phyloP scores from a whole-genome alignment of 2,329 filamentous ascomycete species.

The Epichloe amarillans region DNA sequence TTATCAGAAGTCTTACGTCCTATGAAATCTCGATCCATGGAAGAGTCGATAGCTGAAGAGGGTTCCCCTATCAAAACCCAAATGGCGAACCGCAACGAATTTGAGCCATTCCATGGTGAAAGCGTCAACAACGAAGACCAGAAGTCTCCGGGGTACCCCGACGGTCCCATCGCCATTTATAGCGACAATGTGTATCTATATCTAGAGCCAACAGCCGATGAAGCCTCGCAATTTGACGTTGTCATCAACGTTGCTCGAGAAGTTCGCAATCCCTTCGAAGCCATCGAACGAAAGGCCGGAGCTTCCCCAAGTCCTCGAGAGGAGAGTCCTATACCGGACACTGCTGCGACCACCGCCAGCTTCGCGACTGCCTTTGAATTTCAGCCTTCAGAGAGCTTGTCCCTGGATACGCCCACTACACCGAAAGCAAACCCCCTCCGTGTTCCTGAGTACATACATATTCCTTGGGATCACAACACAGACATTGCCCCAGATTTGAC shows the following conservation, averaged over 20 bases:
- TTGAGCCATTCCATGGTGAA: slow-evolving; percentile 47
- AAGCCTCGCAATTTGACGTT: slow-evolving; percentile 66
- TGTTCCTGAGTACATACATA: slow-evolving; percentile 71
- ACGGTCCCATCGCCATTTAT: slow-evolving; percentile 73
- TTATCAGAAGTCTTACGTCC: slow-evolving; percentile 45
- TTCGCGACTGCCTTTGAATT: slow-evolving; percentile 50
- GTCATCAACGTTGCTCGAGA: slow-evolving; percentile 77
- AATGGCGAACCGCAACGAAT: slow-evolving; percentile 42
- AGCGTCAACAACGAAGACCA: slow-evolving; percentile 65
- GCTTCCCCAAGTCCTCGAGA: slow-evolving; percentile 17
- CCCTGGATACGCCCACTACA: slow-evolving; percentile 35
- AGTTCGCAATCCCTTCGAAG: slow-evolving; percentile 60
- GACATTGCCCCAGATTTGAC: slow-evolving; percentile 70
- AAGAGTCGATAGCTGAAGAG: slow-evolving; percentile 38
- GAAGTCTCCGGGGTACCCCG: slow-evolving; percentile 70
- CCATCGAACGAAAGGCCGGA: slow-evolving; percentile 16
- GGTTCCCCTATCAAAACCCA: slow-evolving; percentile 47
- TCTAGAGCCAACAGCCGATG: slow-evolving; percentile 64
- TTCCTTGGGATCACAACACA: slow-evolving; percentile 81
- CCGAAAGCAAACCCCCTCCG: slow-evolving; percentile 38
- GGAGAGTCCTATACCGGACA: slow-evolving; percentile 36
- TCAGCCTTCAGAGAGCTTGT: slow-evolving; percentile 24
- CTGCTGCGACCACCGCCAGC: slow-evolving; percentile 42
- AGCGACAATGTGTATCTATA: slow-evolving; percentile 67
- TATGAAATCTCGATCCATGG: slow-evolving; percentile 28